A percentile compares a stretch with the other conserved stretches of the same genome.
These are phyloP conservation scores for Acmispon strigosus DNA, from an alignment of 306 rosid species.

Conservation along the genomic window DNA sequence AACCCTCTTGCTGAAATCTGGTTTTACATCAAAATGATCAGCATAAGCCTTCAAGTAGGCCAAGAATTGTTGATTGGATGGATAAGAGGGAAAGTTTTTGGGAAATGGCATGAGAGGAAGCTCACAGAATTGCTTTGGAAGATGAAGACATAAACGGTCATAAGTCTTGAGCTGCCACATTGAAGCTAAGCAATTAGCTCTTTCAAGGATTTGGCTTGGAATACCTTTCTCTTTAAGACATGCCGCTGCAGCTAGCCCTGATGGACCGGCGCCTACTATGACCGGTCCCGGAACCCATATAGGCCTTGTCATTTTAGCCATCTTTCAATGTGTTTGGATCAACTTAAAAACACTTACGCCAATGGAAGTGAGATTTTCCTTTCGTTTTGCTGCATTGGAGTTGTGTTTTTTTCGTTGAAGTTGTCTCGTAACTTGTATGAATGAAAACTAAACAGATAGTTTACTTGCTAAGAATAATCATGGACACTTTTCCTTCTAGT, in stretches of 20 bases:
- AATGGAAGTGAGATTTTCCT: too few relatives aligned
- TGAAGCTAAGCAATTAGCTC: slow-evolving; percentile 72
- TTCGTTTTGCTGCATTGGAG: too few relatives aligned
- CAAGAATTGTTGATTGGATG: slow-evolving; percentile 74
- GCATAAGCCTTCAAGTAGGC: slow-evolving; percentile 56
- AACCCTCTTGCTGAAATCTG: slow-evolving; percentile 45
- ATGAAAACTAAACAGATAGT: too few relatives aligned
- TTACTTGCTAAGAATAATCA: slow-evolving; percentile 25
- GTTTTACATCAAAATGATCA: slow-evolving; percentile 44
- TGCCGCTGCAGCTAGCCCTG: slow-evolving; percentile 86
- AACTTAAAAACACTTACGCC: too few relatives aligned
- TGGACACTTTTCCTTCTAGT: slow-evolving; percentile 54
- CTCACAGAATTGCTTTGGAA: slow-evolving; percentile 82
- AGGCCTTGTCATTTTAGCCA: background rate
- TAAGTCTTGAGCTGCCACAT: slow-evolving; percentile 83
- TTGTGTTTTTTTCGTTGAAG: too few relatives aligned
- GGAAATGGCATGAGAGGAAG: slow-evolving; percentile 84
- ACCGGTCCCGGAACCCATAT: slow-evolving; percentile 50
- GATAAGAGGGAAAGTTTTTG: slow-evolving; percentile 62
- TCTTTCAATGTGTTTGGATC: too few relatives aligned
- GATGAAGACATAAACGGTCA: slow-evolving; percentile 87
- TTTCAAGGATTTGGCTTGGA: slow-evolving; percentile 62
- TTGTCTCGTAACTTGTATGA: too few relatives aligned
- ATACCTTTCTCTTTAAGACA: slow-evolving; percentile 74
- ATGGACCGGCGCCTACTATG: slow-evolving; percentile 94